Evolutionary conservation across 805 yeast genomes (phyloP), one percentile per base, ranked within the genome.

Genomic region (Yueomyces sp.): DNA sequence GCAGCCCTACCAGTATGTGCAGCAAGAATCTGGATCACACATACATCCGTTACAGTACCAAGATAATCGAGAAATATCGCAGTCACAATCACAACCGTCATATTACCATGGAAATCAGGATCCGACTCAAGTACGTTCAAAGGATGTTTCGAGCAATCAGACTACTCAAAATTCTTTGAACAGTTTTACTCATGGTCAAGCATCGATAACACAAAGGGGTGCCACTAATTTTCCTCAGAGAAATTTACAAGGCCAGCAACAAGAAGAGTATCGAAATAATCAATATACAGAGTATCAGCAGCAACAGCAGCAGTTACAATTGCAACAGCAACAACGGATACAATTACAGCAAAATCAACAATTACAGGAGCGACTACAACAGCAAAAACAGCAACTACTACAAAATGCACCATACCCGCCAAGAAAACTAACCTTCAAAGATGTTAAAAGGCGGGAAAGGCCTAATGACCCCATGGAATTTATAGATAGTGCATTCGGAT

Each of bases 401-500:
- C 19, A 19, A 19, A 19, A 19, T 19, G 19, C 19, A 19, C 19
- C 19, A 19, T 30, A 30, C 9, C 33, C 63, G 7, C 60, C 64
- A n/a, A 47, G 64, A 27, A 61, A 63, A 49, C 47, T 64, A 28
- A 61, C 65, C 7, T 58, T 63, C 44, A 61, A 53, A 26, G 66
- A 60, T 46, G 59, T 63, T 4, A 51, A 57, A 28, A 63, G 67
- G 41, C 59, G 67, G 0, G 52, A 55, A 2, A 67, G 63, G 45
- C 77, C 81, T 2, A 76, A 76, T 51, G 76, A 76, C 26, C 79
- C 81, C 2, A 64, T 76, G 36, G 68, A 71, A 44, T 75, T 75
- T 59, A 72, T 85, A 3, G 94, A 83, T 51, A 81, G 90, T 29
- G 90, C 94, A 2, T 83, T 84, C 65, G 94, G 94, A 3, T 84